Evolutionary conservation across 148 eudicot species (phyloP).

Genomic region (Beta vulgaris): DNA sequence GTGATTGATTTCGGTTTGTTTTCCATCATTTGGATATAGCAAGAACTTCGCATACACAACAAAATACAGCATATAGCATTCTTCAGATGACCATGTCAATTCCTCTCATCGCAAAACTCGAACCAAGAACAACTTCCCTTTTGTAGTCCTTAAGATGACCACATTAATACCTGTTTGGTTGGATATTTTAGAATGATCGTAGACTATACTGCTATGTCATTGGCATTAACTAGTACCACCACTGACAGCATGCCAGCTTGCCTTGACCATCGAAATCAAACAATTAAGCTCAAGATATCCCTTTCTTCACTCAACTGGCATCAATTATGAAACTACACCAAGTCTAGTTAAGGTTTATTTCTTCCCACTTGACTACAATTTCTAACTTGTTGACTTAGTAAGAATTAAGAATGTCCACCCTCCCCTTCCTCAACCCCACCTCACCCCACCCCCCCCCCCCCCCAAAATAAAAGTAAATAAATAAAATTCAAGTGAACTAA

Average conservation of each 20-base stretch:
- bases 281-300: not conserved
- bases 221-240: not conserved
- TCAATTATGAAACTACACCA: not conserved
- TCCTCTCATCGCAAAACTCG: not conserved
- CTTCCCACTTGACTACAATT: not conserved
- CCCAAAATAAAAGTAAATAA: not conserved
- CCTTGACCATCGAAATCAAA: constrained; percentile 1
- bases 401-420: not conserved
- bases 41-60: not conserved
- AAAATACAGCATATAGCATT: not conserved
- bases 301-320: constrained; percentile 16
- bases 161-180: not conserved
- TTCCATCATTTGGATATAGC: not conserved
- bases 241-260: not conserved
- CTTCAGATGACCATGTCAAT: not conserved
- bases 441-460: not conserved
- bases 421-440: not conserved
- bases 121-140: not conserved
- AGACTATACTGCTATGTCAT: not conserved
- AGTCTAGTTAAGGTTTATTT: too few species aligned
- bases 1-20: not conserved
- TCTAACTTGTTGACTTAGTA: constrained; percentile 3
- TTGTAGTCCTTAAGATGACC: not conserved
- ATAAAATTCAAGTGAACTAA: not conserved
- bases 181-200: not conserved